Percentiles rank a stretch among this genome's conserved stretches.
Conservation (phyloP, 2,329 filamentous ascomycete genomes). For the Penicillium hesseltinei region DNA sequence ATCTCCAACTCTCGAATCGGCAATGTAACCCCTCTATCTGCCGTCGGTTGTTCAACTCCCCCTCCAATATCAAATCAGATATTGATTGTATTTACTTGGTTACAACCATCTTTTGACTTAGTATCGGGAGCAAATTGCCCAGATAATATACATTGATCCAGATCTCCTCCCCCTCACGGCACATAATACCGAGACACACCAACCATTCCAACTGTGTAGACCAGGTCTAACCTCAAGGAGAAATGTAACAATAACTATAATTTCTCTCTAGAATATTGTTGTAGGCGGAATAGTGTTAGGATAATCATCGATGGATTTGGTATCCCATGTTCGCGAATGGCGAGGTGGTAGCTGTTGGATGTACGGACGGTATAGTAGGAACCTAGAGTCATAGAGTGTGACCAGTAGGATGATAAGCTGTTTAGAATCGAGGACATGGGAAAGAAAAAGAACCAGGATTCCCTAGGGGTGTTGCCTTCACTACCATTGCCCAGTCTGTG, state of each 20-base stretch:
- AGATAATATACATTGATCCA: slow-evolving; percentile 27
- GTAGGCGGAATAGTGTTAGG: slow-evolving; percentile 2
- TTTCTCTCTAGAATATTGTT: slow-evolving; percentile 22
- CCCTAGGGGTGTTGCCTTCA: slow-evolving; percentile 26
- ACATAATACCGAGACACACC: slow-evolving; percentile 26
- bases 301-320: slow-evolving; percentile 19
- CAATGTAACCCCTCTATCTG: background rate
- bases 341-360: background rate
- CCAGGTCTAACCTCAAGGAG: slow-evolving; percentile 21
- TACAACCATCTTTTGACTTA: slow-evolving; percentile 14
- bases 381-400: slow-evolving; percentile 26
- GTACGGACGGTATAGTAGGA: slow-evolving; percentile 21
- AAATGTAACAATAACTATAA: slow-evolving; percentile 28
- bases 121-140: slow-evolving; percentile 18
- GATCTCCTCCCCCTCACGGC: slow-evolving; percentile 21
- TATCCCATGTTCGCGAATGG: slow-evolving; percentile 16
- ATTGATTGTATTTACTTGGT: slow-evolving; percentile 2
- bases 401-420: background rate
- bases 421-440: background rate
- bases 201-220: slow-evolving; percentile 29
- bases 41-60: background rate
- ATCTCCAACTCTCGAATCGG: background rate
- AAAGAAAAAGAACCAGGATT: background rate
- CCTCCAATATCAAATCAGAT: background rate
- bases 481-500: slow-evolving; percentile 24